A percentile compares a stretch with the other conserved stretches of the same genome.
Evolutionary conservation across 345 rosid species (phyloP).

Genomic region (Rhodomyrtus tomentosa): DNA sequence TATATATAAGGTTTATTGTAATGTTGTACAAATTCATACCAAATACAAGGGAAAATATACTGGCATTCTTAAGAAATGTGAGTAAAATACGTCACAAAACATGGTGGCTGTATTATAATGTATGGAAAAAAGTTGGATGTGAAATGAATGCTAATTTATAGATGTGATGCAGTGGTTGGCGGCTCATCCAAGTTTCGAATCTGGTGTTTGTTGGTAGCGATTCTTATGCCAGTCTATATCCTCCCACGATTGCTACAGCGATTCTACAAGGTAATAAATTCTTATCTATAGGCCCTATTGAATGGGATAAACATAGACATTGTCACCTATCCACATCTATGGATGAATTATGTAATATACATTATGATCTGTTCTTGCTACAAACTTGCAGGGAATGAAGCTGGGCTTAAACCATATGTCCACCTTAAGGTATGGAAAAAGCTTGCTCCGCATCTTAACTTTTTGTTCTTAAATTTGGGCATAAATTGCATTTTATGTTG

Average conservation of each 20-base stretch:
- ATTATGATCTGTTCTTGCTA: not conserved
- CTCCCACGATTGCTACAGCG: slow-evolving; percentile 3
- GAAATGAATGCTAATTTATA: not conserved
- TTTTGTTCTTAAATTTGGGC: not conserved
- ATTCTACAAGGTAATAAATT: slow-evolving; percentile 3
- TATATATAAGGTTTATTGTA: no score
- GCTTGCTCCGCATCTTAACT: not conserved
- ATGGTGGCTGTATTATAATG: not conserved
- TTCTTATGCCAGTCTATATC: slow-evolving; percentile 9
- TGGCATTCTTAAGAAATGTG: not conserved
- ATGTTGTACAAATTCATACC: no score
- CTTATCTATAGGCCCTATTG: not conserved
- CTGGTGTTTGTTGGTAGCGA: slow-evolving; percentile 9
- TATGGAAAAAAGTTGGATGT: not conserved
- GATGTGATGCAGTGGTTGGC: slow-evolving; percentile 8
- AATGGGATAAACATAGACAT: not conserved
- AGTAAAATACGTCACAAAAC: not conserved
- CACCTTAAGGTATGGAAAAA: not conserved
- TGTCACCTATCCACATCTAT: not conserved
- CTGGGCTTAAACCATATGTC: not conserved
- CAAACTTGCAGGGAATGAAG: not conserved
- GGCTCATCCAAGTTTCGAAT: slow-evolving; percentile 5
- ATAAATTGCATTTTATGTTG: not conserved
- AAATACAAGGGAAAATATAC: no score
- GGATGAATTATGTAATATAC: not conserved